Percentiles rank a stretch among this genome's conserved stretches.
Conservation (phyloP, 768 basidiomycete species). For the Kwoniella sp. region DNA sequence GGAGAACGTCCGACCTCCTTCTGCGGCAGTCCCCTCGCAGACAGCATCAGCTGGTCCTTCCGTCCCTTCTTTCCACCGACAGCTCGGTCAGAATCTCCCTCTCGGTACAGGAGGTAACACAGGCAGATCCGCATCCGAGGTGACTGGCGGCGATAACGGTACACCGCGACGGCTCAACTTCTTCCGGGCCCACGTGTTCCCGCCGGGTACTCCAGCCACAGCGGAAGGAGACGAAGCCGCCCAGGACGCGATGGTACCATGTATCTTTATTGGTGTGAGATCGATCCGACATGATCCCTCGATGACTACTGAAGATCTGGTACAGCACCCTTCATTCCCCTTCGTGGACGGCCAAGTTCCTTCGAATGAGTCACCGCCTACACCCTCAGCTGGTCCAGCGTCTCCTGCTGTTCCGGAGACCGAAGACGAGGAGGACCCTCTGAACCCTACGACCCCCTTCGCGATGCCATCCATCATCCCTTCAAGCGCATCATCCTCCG, state of each 20-base stretch:
- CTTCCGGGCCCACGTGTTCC: constrained; percentile 48
- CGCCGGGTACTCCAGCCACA: constrained; percentile 3
- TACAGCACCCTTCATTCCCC: constrained; percentile 36
- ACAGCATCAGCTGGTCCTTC: not conserved
- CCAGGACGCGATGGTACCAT: constrained; percentile 36
- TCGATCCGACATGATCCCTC: constrained; percentile 33
- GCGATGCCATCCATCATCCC: not conserved
- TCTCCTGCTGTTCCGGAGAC: not conserved
- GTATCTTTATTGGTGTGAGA: constrained; percentile 43
- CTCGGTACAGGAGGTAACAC: not conserved
- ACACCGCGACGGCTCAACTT: constrained; percentile 42
- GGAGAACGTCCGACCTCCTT: no score
- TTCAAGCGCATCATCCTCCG: not conserved
- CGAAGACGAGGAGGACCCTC: not conserved
- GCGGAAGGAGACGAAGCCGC: constrained; percentile 13
- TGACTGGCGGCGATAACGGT: constrained; percentile 32
- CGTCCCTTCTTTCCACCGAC: constrained; percentile 30
- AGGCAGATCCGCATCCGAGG: constrained; percentile 1
- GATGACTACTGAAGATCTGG: constrained; percentile 35
- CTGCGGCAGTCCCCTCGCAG: not conserved
- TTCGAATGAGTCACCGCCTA: constrained; percentile 3
- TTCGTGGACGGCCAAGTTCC: constrained; percentile 32
- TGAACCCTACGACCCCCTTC: not conserved
- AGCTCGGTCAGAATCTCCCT: constrained; percentile 31
- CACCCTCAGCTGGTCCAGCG: constrained; percentile 1